These are phyloP conservation scores for Pythium utonaiense DNA, from an alignment of 352 stramenopile species.

Conservation along the genomic window DNA sequence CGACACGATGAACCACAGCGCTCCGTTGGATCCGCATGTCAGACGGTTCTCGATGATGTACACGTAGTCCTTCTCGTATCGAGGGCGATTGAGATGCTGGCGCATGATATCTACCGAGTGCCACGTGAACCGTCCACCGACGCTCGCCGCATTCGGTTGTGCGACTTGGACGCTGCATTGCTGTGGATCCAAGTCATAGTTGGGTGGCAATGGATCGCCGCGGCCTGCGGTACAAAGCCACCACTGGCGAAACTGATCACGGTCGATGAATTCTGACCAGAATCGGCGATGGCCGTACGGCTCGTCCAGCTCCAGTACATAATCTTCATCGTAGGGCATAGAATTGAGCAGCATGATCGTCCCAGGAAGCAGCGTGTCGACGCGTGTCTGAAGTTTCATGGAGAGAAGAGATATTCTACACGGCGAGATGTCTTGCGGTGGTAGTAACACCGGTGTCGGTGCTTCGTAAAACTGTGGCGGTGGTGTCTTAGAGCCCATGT, in stretches of 20 bases:
- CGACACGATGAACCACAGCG: constrained; percentile 42
- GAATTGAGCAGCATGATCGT: constrained; percentile 55
- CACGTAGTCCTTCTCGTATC: constrained; percentile 50
- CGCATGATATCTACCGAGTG: constrained; percentile 38
- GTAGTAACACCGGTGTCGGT: neutral
- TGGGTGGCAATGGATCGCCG: constrained; percentile 25
- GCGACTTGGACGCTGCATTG: constrained; percentile 46
- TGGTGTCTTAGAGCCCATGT: constrained; percentile 46
- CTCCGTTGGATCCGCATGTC: constrained; percentile 35
- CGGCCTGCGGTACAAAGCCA: constrained; percentile 12
- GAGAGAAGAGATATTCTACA: constrained; percentile 29
- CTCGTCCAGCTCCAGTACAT: constrained; percentile 32
- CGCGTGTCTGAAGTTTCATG: constrained; percentile 36
- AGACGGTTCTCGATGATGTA: constrained; percentile 49
- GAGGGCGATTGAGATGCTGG: constrained; percentile 34
- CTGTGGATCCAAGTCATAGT: constrained; percentile 47
- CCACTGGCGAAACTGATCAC: constrained; percentile 53
- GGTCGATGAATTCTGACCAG: constrained; percentile 36
- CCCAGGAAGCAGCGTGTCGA: constrained; percentile 46
- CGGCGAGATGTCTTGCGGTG: constrained; percentile 23
- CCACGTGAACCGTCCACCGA: constrained; percentile 67
- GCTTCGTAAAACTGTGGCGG: constrained; percentile 27
- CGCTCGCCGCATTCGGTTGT: constrained; percentile 47
- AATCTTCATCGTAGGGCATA: constrained; percentile 33
- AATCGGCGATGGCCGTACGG: constrained; percentile 44